phyloP scores from a whole-genome alignment of 257 asterid genomes.

The Nicotiana paniculata region DNA sequence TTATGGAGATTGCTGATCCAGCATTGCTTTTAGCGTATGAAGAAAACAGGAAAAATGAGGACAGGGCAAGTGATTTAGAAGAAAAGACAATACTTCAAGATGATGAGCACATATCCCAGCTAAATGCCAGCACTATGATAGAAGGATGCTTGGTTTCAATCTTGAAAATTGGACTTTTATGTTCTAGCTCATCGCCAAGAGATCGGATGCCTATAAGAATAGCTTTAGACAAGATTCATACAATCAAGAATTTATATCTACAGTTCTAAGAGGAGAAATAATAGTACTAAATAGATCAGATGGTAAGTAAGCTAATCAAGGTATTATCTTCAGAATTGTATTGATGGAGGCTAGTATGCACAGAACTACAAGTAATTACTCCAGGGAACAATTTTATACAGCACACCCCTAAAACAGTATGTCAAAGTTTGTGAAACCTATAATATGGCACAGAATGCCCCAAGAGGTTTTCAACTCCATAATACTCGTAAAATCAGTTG shows the following conservation, averaged over 20 bases:
- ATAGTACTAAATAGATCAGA: neutral
- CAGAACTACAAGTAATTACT: neutral
- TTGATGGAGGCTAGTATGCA: neutral
- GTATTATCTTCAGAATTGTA: neutral
- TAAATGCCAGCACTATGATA: neutral
- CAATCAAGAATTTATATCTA: neutral
- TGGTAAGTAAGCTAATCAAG: neutral
- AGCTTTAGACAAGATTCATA: neutral
- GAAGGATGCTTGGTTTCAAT: constrained; percentile 1
- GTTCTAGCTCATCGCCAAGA: constrained; percentile 9
- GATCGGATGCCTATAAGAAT: constrained; percentile 2
- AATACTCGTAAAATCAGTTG: too few relatives aligned
- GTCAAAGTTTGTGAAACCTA: too few relatives aligned
- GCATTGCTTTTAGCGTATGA: neutral
- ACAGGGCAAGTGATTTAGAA: neutral
- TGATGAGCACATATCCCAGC: neutral
- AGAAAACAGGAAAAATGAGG: neutral
- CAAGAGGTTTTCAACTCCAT: too few relatives aligned
- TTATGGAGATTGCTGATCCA: constrained; percentile 21
- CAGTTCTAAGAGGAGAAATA: neutral
- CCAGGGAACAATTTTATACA: too few relatives aligned
- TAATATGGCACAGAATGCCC: too few relatives aligned
- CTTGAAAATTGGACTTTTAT: constrained; percentile 19
- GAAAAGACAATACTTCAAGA: neutral
- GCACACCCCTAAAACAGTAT: too few relatives aligned